Percentiles rank a stretch among this genome's conserved stretches.
Conservation (phyloP, 306 rosid genomes). For the Trifolium fragiferum region DNA sequence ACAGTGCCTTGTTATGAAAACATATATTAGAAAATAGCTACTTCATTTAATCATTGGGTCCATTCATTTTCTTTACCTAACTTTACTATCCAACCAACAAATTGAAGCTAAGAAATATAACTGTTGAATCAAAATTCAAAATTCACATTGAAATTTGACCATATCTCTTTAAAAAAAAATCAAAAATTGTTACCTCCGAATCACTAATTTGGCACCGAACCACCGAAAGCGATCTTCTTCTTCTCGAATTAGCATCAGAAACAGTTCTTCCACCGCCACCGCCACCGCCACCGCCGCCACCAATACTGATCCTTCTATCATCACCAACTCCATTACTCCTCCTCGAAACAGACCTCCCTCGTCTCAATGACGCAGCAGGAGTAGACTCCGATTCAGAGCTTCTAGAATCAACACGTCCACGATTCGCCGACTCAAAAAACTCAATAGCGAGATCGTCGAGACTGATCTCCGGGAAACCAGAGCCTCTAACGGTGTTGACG, state of each 20-base stretch:
- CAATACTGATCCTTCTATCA: conserved; percentile 51
- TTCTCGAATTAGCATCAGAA: conserved; percentile 67
- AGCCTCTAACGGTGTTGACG: conserved; percentile 88
- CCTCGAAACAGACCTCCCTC: conserved; percentile 97
- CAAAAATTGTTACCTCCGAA: conserved; percentile 70
- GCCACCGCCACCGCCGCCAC: conserved; percentile 49
- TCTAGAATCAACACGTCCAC: conserved; percentile 59
- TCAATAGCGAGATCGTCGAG: conserved; percentile 91
- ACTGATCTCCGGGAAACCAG: conserved; percentile 91
- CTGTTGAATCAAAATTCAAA: too few relatives aligned
- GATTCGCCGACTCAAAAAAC: conserved; percentile 75
- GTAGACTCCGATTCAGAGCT: conserved; percentile 50
- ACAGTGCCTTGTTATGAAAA: conserved; percentile 10
- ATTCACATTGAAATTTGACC: conserved; percentile 14
- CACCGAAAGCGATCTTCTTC: conserved; percentile 85
- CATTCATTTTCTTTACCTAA: too few relatives aligned
- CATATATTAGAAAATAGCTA: neutral
- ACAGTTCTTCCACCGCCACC: conserved; percentile 54
- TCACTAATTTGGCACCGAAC: conserved; percentile 88
- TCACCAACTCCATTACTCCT: conserved; percentile 53
- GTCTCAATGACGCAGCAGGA: conserved; percentile 58
- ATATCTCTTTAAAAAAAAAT: neutral
- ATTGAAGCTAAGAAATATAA: too few relatives aligned
- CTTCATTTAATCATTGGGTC: neutral
- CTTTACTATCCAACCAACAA: too few relatives aligned